Base-by-base conservation (phyloP, 805 yeast genomes). In the Saturnispora silvae region DNA sequence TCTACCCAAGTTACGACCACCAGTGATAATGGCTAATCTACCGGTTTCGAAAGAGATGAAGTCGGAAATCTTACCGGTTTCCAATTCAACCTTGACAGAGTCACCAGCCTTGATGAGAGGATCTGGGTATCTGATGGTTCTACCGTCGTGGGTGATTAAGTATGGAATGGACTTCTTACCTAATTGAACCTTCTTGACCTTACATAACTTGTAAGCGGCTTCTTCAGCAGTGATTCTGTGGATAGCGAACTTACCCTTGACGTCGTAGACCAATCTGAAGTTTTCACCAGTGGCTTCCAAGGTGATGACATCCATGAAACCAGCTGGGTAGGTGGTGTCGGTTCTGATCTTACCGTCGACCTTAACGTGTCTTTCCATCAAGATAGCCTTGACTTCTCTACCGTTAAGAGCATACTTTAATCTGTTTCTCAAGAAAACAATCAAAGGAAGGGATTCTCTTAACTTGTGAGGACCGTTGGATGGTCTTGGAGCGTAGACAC, bases 271-370 rank as follows among this genome's bases (percentile, higher is more conserved):
- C 65, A 89, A 82, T 77, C 98, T 87, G 85, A 89, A 89, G 89
- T 89, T 81, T 75, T 89, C 98, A 70, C 86, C 85, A 70, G 98
- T 89, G 65, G 95, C 95, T 66, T 89, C 97, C 62, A 89, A 74
- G 53, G 95, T 57, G 71, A 89, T 85, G 57, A 92, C 97, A 67
- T 89, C 98, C 97, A 87, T 87, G 84, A 92, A 89, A 63, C 98
- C 98, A 63, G 97, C 82, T 68, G 98, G 98, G 95, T 64, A 89
- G 53, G 97, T 92, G 52, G 95, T 65, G 68, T 92, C 97, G 57
- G 98, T 89, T 85, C 97, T 87, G 59, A 89, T 96, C 78, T 89
- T 89, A 67, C 94, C 95, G 67, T 89, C 98, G 57, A 92, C 97
- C 75, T 87, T 81, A 62, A 87, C 96, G 57, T 85, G 94, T 70